Evolutionary conservation across 2,329 filamentous ascomycete species (phyloP).

Genomic region (Scorias spongiosa): DNA sequence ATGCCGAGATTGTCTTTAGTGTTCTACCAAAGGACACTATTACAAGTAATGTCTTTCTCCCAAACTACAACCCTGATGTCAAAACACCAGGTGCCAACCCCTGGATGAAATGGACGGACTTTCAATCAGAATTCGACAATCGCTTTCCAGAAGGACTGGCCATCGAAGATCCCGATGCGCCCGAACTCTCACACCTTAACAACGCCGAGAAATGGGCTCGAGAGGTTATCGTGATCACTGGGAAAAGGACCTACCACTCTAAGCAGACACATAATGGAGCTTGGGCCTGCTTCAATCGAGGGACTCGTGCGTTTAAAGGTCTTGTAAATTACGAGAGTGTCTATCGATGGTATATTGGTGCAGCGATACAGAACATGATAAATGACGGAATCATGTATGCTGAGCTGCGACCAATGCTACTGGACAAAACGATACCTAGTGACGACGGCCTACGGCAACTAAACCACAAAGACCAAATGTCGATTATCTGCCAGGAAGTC

Average conservation of each 20-base stretch:
- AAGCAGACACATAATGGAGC: slow-evolving; percentile 25
- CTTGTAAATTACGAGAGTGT: slow-evolving; percentile 52
- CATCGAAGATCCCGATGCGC: slow-evolving; percentile 3
- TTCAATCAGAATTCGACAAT: slow-evolving; percentile 20
- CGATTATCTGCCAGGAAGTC: slow-evolving; percentile 43
- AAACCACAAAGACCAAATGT: slow-evolving; percentile 44
- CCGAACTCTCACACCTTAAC: slow-evolving; percentile 4
- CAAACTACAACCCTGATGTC: slow-evolving; percentile 27
- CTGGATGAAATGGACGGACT: slow-evolving; percentile 33
- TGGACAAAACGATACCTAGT: slow-evolving; percentile 47
- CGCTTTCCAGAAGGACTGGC: slow-evolving; percentile 15
- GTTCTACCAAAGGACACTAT: slow-evolving; percentile 24
- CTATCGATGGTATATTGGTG: slow-evolving; percentile 44
- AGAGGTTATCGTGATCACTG: slow-evolving; percentile 16
- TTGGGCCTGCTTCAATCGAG: slow-evolving; percentile 50
- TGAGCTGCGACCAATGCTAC: slow-evolving; percentile 55
- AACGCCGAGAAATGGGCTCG: slow-evolving; percentile 15
- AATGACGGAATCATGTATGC: slow-evolving; percentile 53
- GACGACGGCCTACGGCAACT: slow-evolving; percentile 40
- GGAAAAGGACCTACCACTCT: slow-evolving; percentile 7
- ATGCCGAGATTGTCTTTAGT: slow-evolving; percentile 48
- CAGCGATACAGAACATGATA: slow-evolving; percentile 46
- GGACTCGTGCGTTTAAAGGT: slow-evolving; percentile 59
- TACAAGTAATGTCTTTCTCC: slow-evolving; percentile 32
- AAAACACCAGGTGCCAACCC: slow-evolving; percentile 11